Conservation (phyloP, 371 early-diverging fungal genomes). For the Rhizopus sp. region DNA sequence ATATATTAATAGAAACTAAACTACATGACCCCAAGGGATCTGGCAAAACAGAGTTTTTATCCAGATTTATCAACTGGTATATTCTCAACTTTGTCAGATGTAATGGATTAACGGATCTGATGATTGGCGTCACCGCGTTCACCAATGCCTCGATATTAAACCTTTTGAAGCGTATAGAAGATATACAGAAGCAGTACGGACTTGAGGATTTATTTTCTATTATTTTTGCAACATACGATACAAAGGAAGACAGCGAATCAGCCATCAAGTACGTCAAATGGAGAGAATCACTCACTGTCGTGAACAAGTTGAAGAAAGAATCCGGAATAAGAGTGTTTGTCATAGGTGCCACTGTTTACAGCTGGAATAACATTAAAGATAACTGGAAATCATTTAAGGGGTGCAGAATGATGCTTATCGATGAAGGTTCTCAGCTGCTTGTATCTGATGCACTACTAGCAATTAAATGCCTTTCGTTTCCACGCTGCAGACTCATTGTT, state of each 20-base stretch:
- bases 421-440: constrained; percentile 60
- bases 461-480: constrained; percentile 43
- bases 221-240: background rate
- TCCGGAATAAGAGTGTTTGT: constrained; percentile 26
- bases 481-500: constrained; percentile 47
- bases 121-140: constrained; percentile 59
- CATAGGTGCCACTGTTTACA: constrained; percentile 61
- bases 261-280: constrained; percentile 7
- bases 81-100: constrained; percentile 29
- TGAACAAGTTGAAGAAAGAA: constrained; percentile 4
- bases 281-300: constrained; percentile 7
- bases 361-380: constrained; percentile 44
- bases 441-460: constrained; percentile 55
- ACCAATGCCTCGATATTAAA: constrained; percentile 57
- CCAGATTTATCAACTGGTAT: constrained; percentile 50
- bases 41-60: constrained; percentile 61
- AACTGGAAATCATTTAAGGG: constrained; percentile 35
- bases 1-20: background rate
- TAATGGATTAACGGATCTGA: constrained; percentile 23
- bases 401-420: constrained; percentile 56
- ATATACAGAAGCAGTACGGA: constrained; percentile 29
- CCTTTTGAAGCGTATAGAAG: constrained; percentile 41
- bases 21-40: constrained; percentile 46
- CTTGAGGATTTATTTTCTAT: constrained; percentile 11
- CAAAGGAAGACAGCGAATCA: background rate